A percentile compares a stretch with the other conserved stretches of the same genome.
Conservation (phyloP, 768 basidiomycete genomes). For the Russula compacta region DNA sequence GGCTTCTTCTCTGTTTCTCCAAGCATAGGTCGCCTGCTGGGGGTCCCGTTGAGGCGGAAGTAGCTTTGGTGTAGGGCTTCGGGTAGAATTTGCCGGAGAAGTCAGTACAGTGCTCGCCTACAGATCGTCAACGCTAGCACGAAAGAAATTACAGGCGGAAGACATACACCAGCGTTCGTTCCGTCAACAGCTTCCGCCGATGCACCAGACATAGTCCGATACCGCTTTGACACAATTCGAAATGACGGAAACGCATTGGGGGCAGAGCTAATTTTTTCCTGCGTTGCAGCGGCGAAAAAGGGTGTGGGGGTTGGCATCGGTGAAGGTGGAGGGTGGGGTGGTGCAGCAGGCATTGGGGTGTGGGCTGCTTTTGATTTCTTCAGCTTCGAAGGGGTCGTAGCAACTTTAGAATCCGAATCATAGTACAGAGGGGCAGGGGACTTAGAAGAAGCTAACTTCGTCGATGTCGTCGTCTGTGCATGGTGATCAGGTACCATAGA, state of each 20-base stretch:
- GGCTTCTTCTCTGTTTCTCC: conserved; percentile 59
- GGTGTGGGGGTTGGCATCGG: not conserved
- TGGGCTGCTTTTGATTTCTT: not conserved
- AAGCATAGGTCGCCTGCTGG: conserved; percentile 52
- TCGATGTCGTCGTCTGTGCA: not conserved
- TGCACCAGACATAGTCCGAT: conserved; percentile 61
- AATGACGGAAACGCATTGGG: conserved; percentile 53
- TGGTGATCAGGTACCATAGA: not conserved
- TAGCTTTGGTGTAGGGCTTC: conserved; percentile 47
- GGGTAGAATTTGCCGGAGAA: conserved; percentile 62
- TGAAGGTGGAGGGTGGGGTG: not conserved
- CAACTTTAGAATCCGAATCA: conserved; percentile 14
- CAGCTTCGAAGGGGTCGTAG: not conserved
- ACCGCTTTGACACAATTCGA: conserved; percentile 50
- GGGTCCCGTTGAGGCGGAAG: conserved; percentile 60
- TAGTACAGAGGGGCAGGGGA: conserved; percentile 1
- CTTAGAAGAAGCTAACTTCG: conserved; percentile 4
- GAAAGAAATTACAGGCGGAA: conserved; percentile 3
- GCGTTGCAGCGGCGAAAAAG: not conserved
- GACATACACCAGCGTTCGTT: conserved; percentile 50
- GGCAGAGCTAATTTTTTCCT: conserved; percentile 28
- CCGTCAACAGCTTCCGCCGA: conserved; percentile 76
- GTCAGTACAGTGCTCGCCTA: conserved; percentile 66
- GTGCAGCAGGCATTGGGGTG: not conserved
- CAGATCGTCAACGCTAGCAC: not conserved